Base-by-base conservation (phyloP, 2,329 filamentous ascomycete genomes). In the Emmonsiellopsis sp. region DNA sequence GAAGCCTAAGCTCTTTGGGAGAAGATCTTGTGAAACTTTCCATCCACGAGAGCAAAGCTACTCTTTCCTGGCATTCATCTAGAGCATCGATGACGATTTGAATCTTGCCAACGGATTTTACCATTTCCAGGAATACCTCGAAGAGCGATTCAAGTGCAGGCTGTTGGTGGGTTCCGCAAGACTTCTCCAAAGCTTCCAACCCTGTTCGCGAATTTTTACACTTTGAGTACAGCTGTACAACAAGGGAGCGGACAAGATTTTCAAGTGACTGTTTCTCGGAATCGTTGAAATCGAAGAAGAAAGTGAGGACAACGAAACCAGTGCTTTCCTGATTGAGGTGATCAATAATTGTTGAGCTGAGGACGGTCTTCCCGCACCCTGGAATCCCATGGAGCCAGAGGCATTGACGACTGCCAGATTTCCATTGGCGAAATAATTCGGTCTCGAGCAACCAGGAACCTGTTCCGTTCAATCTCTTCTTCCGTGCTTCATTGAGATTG, bases 51-150 rank as follows among this genome's bases (percentile, higher is more conserved):
- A 57, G 44, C 7, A 61, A 40, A 44, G 54, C 42, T 50, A 56
- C 46, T 35, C 52, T 53, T 20, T 52, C 40, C 5, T 56, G 49
- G 44, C 56, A 56, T 44, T 61, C 57, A 50, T 61, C 59, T 15
- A 61, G 56, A n/a, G 57, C 57, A 41, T 61, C 59, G 9, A 61
- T 51, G 15, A 57, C 47, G 35, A 59, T 55, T 30, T 55, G 56
- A 31, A 54, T 48, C 7, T 45, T 15, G 57, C 54, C 34, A 52
- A 57, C 26, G 51, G 50, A 11, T 26, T 26, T 34, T 30, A 56
- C 2, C 26, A 48, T 38, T 38, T 47, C 31, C 13, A 40, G 54
- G 41, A n/a, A 54, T 40, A 26, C 32, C 6, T 30, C 42, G 20
- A 13, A 54, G 34, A 8, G 35, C 16, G 11, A 9, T 26, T 30